A percentile compares a stretch with the other conserved stretches of the same genome.
phyloP scores from a whole-genome alignment of 2,329 filamentous ascomycete genomes.

The Tolypocladium amazonense region DNA sequence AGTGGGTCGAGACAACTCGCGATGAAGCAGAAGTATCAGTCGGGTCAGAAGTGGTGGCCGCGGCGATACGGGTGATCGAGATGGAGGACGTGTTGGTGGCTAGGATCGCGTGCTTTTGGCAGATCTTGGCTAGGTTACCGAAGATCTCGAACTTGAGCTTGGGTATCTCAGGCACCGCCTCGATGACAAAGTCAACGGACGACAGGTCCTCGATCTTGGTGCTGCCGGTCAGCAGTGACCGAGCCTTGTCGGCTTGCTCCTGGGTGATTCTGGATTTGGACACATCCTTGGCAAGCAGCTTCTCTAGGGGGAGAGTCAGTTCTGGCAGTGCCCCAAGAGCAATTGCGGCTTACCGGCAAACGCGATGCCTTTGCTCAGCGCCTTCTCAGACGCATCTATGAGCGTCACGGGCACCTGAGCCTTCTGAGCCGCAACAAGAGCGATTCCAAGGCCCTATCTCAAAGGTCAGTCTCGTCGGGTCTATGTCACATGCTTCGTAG shows the following conservation, averaged over 20 bases:
- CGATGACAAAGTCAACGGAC: conserved; percentile 91
- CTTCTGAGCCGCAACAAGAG: conserved; percentile 79
- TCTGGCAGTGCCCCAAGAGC: not conserved
- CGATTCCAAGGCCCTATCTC: conserved; percentile 80
- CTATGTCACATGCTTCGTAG: conserved; percentile 4
- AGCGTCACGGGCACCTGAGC: conserved; percentile 77
- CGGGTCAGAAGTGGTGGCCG: conserved; percentile 68
- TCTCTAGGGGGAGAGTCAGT: conserved; percentile 47
- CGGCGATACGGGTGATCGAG: conserved; percentile 91
- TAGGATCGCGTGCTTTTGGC: conserved; percentile 75
- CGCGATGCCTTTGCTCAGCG: conserved; percentile 77
- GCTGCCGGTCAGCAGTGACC: conserved; percentile 56
- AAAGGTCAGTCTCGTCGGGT: conserved; percentile 7
- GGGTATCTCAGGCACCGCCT: conserved; percentile 90
- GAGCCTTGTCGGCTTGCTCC: conserved; percentile 64
- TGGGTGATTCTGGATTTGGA: conserved; percentile 77
- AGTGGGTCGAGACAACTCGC: conserved; percentile 89
- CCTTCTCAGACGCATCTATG: conserved; percentile 73
- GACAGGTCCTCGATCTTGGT: conserved; percentile 68
- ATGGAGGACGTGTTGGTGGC: conserved; percentile 99
- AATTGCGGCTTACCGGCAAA: conserved; percentile 61
- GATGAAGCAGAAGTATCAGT: conserved; percentile 73
- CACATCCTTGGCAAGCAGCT: conserved; percentile 87
- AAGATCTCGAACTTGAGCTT: conserved; percentile 85
- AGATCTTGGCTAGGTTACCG: conserved; percentile 67